Evolutionary conservation across 352 stramenopile genomes (phyloP).

Genomic region (Pythium biforme): DNA sequence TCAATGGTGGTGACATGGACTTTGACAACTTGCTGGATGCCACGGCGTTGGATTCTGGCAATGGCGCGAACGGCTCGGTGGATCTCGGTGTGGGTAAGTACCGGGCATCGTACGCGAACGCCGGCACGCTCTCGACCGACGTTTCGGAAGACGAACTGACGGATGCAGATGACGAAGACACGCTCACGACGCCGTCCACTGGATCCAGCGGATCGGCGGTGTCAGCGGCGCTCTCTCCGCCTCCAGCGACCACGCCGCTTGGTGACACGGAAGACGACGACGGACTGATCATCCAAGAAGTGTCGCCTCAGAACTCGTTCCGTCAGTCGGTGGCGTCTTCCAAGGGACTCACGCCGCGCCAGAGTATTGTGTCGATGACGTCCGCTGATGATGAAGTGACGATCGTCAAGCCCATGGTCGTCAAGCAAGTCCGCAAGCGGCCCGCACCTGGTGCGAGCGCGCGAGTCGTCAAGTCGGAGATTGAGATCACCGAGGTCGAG

Average conservation of each 20-base stretch:
- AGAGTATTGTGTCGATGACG: conserved; percentile 23
- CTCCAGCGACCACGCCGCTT: not conserved
- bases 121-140: conserved; percentile 7
- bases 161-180: conserved; percentile 22
- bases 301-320: conserved; percentile 35
- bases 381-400: conserved; percentile 24
- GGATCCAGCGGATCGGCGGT: not conserved
- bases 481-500: conserved; percentile 11
- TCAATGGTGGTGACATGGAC: conserved; percentile 26
- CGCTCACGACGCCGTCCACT: conserved; percentile 27
- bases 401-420: conserved; percentile 22
- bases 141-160: conserved; percentile 23
- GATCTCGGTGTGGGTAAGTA: conserved; percentile 57
- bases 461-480: not conserved
- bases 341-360: conserved; percentile 16
- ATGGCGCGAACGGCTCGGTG: conserved; percentile 19
- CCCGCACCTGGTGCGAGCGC: not conserved
- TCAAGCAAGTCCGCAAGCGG: conserved; percentile 23
- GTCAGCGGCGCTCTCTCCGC: not conserved
- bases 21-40: conserved; percentile 29
- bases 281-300: conserved; percentile 40
- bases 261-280: conserved; percentile 6
- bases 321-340: conserved; percentile 4
- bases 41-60: conserved; percentile 20
- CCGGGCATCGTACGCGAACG: conserved; percentile 30